Evolutionary conservation across 2,329 filamentous ascomycete species (phyloP), one percentile per base, ranked within the genome.

Genomic region (Pyrenophora graminea): DNA sequence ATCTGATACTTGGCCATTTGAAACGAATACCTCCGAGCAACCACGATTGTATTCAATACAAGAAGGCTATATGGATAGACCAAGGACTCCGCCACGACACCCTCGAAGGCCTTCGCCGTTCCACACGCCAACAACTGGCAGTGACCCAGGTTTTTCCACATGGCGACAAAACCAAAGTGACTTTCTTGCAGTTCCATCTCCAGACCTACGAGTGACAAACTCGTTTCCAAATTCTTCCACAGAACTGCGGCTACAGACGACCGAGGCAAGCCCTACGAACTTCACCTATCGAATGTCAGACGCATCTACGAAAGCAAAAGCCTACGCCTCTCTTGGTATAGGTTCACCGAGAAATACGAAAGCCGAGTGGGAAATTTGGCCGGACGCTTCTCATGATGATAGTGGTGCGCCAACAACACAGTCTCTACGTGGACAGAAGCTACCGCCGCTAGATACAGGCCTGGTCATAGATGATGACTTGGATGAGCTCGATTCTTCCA

Each of bases 241-340:
- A 10, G 18, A 27, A 12, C 15, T 32, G 18, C 9, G 33, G 15
- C 19, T 32, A 3, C 32, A 27, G 8, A 41, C 17, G 21, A 17
- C 3, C 42, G n/a, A 12, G 36, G 1, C 31, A 47, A 15, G 40
- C 43, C 38, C 30, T 53, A 6, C 45, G 27, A 23, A 46, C 31
- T 10, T 51, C 23, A 43, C 40, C 8, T 62, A 61, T 31, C 44
- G 50, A 8, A 45, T 47, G 3, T 67, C 63, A 1, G 44, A 62
- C 32, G 43, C 34, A 5, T 55, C 61, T 3, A 63, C 56, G 15
- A 63, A 62, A 30, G 53, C 62, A 23, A 67, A 64, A 45, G 63
- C 63, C 9, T 62, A 60, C 43, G 55, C 55, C 3, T 66, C 58
- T 2, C 30, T 64, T 13, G 57, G 61, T 9, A 53, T 62, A 36